Percentiles rank a stretch among this genome's conserved stretches.
Evolutionary conservation across 805 yeast genomes (phyloP).

Genomic region (Kregervanrija delftensis): DNA sequence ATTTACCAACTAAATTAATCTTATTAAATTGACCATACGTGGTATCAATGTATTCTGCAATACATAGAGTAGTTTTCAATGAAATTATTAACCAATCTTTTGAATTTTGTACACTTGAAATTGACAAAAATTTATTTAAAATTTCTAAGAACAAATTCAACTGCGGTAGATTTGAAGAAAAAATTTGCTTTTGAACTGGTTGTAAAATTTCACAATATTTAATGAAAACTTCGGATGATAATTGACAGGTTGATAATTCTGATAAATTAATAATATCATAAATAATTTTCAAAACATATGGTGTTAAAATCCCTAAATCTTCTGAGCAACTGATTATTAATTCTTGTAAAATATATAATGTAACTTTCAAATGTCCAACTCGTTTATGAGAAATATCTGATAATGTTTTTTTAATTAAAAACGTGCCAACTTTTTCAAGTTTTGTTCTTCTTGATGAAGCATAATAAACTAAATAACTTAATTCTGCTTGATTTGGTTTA

Average conservation of each 20-base stretch:
- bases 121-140: too few species aligned
- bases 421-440: conserved; percentile 76
- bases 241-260: conserved; percentile 57
- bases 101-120: conserved; percentile 4
- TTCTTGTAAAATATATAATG: conserved; percentile 61
- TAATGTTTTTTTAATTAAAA: conserved; percentile 53
- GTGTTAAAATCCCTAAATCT: conserved; percentile 78
- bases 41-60: conserved; percentile 26
- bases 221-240: conserved; percentile 29
- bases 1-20: conserved; percentile 19
- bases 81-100: conserved; percentile 41
- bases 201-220: conserved; percentile 21
- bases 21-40: conserved; percentile 12
- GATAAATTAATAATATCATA: conserved; percentile 40
- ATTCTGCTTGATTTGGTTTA: conserved; percentile 87
- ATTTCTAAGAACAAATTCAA: too few species aligned
- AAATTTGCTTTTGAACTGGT: conserved; percentile 23
- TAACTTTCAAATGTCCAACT: conserved; percentile 78
- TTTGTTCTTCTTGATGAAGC: conserved; percentile 87
- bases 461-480: conserved; percentile 80
- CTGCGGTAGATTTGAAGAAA: conserved; percentile 29
- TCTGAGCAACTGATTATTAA: conserved; percentile 73
- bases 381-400: conserved; percentile 55
- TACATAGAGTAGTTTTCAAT: conserved; percentile 32
- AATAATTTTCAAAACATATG: conserved; percentile 57